These are phyloP conservation scores for Fraxinus ornus DNA, from an alignment of 305 asterid genomes.

Conservation along the genomic window DNA sequence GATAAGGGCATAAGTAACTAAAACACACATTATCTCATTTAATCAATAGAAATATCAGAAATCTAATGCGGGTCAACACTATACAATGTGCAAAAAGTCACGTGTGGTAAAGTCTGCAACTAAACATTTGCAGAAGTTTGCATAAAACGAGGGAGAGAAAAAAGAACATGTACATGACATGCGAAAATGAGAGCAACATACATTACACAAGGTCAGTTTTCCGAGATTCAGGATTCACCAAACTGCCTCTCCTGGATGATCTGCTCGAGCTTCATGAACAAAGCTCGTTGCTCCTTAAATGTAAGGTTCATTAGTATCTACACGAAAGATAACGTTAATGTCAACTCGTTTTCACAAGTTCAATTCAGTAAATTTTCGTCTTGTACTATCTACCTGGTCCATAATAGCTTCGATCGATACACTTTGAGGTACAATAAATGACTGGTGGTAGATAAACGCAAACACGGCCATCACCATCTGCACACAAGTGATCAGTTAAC, in stretches of 20 bases:
- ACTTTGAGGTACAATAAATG: conserved; percentile 73
- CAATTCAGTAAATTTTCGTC: not conserved
- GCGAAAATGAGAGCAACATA: conserved; percentile 23
- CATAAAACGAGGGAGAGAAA: not conserved
- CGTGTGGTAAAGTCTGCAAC: not conserved
- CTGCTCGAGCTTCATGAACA: conserved; percentile 71
- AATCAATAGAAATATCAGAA: not conserved
- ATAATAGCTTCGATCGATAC: conserved; percentile 77
- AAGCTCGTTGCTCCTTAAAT: conserved; percentile 66
- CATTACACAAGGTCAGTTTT: conserved; percentile 19
- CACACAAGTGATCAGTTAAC: conserved; percentile 8
- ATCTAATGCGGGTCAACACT: not conserved
- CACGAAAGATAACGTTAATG: conserved; percentile 9
- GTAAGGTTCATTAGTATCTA: conserved; percentile 81
- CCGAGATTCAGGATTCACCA: conserved; percentile 57
- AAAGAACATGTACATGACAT: conserved; percentile 26
- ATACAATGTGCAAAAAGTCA: not conserved
- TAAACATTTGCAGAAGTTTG: not conserved
- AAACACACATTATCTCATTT: not conserved
- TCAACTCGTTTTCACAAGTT: not conserved
- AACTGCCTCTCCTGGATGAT: conserved; percentile 61
- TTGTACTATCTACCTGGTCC: conserved; percentile 64
- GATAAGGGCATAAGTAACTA: not conserved
- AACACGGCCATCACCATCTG: conserved; percentile 99
- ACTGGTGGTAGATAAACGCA: conserved; percentile 88